Evolutionary conservation across 2,329 filamentous ascomycete species (phyloP), one percentile per base, ranked within the genome.

Genomic region (Macroventuria anomochaeta): DNA sequence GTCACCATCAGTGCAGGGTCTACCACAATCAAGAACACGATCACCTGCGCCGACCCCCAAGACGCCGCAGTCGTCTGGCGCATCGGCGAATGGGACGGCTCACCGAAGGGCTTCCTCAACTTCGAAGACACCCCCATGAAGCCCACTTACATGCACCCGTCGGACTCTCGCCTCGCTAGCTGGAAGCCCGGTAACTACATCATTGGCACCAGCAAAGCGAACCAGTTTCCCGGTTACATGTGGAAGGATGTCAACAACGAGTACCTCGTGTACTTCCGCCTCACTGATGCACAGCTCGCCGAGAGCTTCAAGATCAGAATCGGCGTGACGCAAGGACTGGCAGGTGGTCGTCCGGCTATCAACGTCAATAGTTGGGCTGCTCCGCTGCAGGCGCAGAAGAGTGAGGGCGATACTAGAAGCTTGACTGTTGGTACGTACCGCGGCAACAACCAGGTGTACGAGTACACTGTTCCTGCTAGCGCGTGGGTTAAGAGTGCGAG

Each of bases 41-140:
- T 80, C 11, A 80, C 78, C 37, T 75, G 64, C 18, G 77, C 77
- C 7, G 71, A 76, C 11, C 77, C 80, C 5, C 77, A 78, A 32
- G 81, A 75, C 1, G 82, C 80, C 0, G n/a, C 61, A 3, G 61
- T 57, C 13, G 75, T 88, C 37, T 88, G 82, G 76, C 82, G 83
- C 63, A 86, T 88, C 37, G 86, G 86, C 15, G 79, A 84, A 26
- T 86, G 83, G 74, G 85, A 88, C 61, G 85, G 85, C 36, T 80
- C 84, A 67, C 60, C 63, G 6, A 64, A 60, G 7, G 85, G 84
- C 18, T 86, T 88, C 77, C 81, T 80, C 62, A 88, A 88, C 48
- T 65, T 75, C 12, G 72, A 63, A 37, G 71, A 74, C 38, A 71
- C 68, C 7, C 70, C 74, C 6, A 75, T 75, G 68, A 75, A 77